phyloP scores from a whole-genome alignment of 2,329 filamentous ascomycete species.

The Sclerotinia trifoliorum region DNA sequence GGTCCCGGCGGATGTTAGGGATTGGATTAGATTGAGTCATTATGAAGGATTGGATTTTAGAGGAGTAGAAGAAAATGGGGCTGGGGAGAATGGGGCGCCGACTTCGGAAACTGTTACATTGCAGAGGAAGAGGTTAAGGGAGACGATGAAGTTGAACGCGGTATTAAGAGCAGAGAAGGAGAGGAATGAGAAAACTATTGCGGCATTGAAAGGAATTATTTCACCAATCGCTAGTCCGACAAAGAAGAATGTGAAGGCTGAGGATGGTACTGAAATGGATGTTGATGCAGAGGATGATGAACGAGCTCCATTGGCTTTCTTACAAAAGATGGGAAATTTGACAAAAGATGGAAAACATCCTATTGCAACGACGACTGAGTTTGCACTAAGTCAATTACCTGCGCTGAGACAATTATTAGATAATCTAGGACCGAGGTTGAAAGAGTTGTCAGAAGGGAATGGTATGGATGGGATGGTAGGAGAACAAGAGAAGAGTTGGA shows the following conservation, averaged over 20 bases:
- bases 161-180: slow-evolving; percentile 67
- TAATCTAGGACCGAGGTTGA: slow-evolving; percentile 64
- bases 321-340: slow-evolving; percentile 54
- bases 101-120: slow-evolving; percentile 62
- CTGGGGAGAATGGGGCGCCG: slow-evolving; percentile 47
- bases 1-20: slow-evolving; percentile 67
- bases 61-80: slow-evolving; percentile 39
- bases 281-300: slow-evolving; percentile 6
- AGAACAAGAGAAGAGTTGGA: slow-evolving; percentile 54
- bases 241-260: slow-evolving; percentile 29
- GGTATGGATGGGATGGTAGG: slow-evolving; percentile 42
- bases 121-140: slow-evolving; percentile 72
- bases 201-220: slow-evolving; percentile 60
- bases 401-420: slow-evolving; percentile 70
- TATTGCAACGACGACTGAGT: slow-evolving; percentile 69
- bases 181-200: slow-evolving; percentile 70
- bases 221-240: slow-evolving; percentile 34
- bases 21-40: slow-evolving; percentile 79
- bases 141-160: slow-evolving; percentile 72
- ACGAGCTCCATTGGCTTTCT: slow-evolving; percentile 50
- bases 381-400: slow-evolving; percentile 80
- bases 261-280: slow-evolving; percentile 10
- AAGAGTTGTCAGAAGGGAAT: slow-evolving; percentile 44
- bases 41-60: slow-evolving; percentile 57
- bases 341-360: slow-evolving; percentile 53